phyloP scores from a whole-genome alignment of 768 basidiomycete species.

The Daedaleopsis sinensis region DNA sequence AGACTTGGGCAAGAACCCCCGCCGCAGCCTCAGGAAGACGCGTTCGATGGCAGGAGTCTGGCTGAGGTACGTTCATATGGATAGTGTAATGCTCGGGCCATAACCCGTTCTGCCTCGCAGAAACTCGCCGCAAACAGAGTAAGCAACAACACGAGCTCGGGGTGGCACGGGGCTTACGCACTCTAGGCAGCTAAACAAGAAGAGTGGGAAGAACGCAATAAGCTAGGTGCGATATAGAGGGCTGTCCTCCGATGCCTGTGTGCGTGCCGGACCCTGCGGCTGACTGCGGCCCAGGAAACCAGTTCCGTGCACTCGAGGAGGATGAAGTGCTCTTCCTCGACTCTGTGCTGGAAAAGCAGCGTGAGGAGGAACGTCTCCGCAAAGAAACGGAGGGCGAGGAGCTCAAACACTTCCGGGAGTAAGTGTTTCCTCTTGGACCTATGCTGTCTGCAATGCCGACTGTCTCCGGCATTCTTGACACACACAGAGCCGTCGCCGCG shows the following conservation, averaged over 20 bases:
- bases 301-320: constrained; percentile 87
- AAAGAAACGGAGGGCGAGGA: constrained; percentile 80
- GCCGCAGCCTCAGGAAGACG: constrained; percentile 72
- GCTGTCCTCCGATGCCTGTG: background rate
- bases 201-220: constrained; percentile 91
- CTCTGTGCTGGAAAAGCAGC: constrained; percentile 74
- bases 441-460: background rate
- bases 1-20: constrained; percentile 88
- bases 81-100: constrained; percentile 13
- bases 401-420: constrained; percentile 80
- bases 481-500: constrained; percentile 69
- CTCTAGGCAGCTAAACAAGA: constrained; percentile 84
- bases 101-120: constrained; percentile 40
- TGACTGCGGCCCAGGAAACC: constrained; percentile 59
- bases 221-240: constrained; percentile 49
- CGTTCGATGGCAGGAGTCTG: constrained; percentile 82
- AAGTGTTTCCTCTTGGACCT: constrained; percentile 19
- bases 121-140: constrained; percentile 91
- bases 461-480: background rate
- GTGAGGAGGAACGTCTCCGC: constrained; percentile 74
- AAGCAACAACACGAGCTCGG: constrained; percentile 27
- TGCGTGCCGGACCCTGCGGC: background rate
- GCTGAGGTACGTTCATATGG: constrained; percentile 70
- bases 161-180: constrained; percentile 24
- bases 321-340: constrained; percentile 91